Evolutionary conservation across 2,329 filamentous ascomycete genomes (phyloP), one percentile per base, ranked within the genome.

Genomic region (Boeremia exigua): DNA sequence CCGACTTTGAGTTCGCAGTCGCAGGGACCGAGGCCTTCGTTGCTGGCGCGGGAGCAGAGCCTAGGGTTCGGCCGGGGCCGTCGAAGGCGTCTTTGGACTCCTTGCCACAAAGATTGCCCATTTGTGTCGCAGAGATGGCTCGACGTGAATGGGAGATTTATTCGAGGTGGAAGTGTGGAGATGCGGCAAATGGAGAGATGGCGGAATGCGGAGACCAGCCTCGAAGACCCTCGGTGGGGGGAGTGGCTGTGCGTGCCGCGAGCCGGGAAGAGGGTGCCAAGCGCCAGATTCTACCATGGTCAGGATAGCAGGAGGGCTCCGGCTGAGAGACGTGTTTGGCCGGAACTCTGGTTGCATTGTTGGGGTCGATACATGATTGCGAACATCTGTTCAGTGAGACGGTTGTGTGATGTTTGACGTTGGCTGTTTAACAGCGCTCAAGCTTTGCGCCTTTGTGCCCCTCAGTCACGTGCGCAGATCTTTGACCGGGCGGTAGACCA

Each of bases 21-120:
- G 39, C 11, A 1, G 48, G 61, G 34, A 78, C 68, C 33, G 74
- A 70, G 53, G 77, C 72, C 55, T 70, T 75, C 38, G 68, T 72
- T 80, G 84, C 53, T 74, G 75, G 56, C 62, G 72, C 81, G 59
- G 57, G 78, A 62, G 81, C 79, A 33, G 86, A 81, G 63, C 86
- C 88, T 50, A 96, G 82, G 33, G 86, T 84, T 49, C 91, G 89
- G 56, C 91, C 92, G 44, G 89, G 88, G 49, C 85, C 84, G 48
- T 85, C 78, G 79, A 92, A 95, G 75, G 85, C 81, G 38, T 79
- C 66, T 61, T 80, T 69, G 60, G 84, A 83, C 75, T 74, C 59
- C 59, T 91, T 92, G 73, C 91, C 90, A 80, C 91, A 96, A 77
- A 92, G 83, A 75, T 92, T 94, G 56, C 93, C 93, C 93, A 97